Percentiles rank a stretch among this genome's conserved stretches.
Conservation (phyloP, 805 yeast species). For the Lachancea nothofagi region DNA sequence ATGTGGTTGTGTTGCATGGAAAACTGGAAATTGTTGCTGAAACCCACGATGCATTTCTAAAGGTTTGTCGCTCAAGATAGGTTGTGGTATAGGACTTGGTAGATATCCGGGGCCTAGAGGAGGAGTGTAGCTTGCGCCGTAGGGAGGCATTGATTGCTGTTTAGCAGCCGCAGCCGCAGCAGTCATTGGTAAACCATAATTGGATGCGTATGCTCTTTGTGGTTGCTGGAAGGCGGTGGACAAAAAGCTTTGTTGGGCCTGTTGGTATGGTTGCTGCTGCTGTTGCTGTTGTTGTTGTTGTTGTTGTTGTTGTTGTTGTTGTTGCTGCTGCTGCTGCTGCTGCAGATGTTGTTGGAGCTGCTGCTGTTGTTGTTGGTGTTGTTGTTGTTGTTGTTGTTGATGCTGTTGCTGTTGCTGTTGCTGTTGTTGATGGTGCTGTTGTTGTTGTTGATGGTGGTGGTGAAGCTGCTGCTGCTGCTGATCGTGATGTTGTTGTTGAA, state of each 20-base stretch:
- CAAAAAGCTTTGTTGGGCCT: constrained; percentile 5
- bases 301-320: constrained; percentile 15
- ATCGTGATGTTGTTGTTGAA: constrained; percentile 3
- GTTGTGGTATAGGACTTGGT: constrained; percentile 10
- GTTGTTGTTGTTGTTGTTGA: constrained; percentile 17
- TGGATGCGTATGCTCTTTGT: constrained; percentile 6
- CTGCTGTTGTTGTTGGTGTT: constrained; percentile 19
- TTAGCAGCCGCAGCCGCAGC: not conserved
- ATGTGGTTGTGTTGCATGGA: constrained; percentile 6
- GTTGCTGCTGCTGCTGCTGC: constrained; percentile 33
- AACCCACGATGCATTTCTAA: constrained; percentile 7
- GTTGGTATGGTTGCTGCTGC: constrained; percentile 16
- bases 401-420: constrained; percentile 17
- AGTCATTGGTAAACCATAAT: constrained; percentile 3
- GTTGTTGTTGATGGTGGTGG: constrained; percentile 2
- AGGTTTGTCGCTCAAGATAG: constrained; percentile 4
- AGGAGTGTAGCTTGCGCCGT: constrained; percentile 6
- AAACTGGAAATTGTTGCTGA: constrained; percentile 7
- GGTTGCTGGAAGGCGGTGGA: constrained; percentile 5
- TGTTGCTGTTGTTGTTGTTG: constrained; percentile 19
- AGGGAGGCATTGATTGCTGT: constrained; percentile 6
- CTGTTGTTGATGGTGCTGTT: constrained; percentile 4
- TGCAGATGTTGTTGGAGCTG: constrained; percentile 17
- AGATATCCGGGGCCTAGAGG: constrained; percentile 9
- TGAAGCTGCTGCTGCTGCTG: constrained; percentile 4